These are phyloP conservation scores for Miscanthus lutarioriparius DNA, from an alignment of 176 grass and related monocot genomes.

Conservation along the genomic window DNA sequence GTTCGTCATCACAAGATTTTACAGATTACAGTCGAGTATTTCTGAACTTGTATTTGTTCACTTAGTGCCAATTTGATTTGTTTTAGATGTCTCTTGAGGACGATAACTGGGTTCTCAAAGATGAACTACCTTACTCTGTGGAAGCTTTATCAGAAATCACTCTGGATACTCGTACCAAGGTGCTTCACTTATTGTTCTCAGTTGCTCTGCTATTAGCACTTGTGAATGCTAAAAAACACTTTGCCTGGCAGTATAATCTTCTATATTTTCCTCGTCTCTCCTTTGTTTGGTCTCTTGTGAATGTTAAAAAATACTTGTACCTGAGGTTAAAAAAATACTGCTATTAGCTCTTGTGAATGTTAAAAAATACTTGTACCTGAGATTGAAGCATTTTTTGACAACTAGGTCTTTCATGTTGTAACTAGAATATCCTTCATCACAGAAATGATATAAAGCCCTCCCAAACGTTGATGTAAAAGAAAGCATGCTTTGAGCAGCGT, in stretches of 20 bases:
- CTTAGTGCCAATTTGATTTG: constrained; percentile 31
- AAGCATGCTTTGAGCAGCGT: not conserved
- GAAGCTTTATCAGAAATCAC: constrained; percentile 75
- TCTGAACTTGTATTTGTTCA: constrained; percentile 7
- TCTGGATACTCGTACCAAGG: constrained; percentile 52
- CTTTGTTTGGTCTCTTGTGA: not conserved
- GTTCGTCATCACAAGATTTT: not conserved
- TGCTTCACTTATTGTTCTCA: constrained; percentile 36
- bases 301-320: too few relatives aligned
- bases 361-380: not conserved
- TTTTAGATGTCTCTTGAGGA: constrained; percentile 51
- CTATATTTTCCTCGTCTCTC: not conserved
- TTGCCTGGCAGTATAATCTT: not conserved
- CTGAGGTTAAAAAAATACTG: too few relatives aligned
- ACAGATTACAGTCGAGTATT: not conserved
- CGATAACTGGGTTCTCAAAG: constrained; percentile 36
- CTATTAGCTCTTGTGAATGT: too few relatives aligned
- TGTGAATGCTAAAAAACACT: not conserved
- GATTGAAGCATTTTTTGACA: not conserved
- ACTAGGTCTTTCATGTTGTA: not conserved
- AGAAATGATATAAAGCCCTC: not conserved
- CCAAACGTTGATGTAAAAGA: not conserved
- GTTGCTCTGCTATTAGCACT: not conserved
- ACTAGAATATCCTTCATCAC: not conserved
- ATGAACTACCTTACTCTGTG: constrained; percentile 64